These are phyloP conservation scores for Scytalidium sp. DNA, from an alignment of 2,329 filamentous ascomycete genomes.

Conservation along the genomic window DNA sequence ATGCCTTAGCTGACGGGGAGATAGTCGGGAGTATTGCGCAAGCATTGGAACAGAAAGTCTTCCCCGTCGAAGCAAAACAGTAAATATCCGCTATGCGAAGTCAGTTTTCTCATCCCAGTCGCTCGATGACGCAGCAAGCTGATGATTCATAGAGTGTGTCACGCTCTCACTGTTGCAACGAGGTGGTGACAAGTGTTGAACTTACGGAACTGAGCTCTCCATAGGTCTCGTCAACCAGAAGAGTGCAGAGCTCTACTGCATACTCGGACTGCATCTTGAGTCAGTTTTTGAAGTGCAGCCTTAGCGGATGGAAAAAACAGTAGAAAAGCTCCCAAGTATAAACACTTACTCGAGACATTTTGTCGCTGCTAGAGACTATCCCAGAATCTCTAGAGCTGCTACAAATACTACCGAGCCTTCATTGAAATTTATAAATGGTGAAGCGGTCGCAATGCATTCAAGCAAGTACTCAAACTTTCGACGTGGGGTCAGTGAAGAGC, in stretches of 20 bases:
- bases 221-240: constrained; percentile 84
- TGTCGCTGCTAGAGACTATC: constrained; percentile 70
- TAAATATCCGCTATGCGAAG: constrained; percentile 72
- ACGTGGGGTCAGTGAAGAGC: neutral
- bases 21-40: constrained; percentile 68
- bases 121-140: neutral
- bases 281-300: constrained; percentile 10
- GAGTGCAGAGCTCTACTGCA: constrained; percentile 82
- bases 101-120: constrained; percentile 15
- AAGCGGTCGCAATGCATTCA: neutral
- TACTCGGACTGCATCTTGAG: constrained; percentile 58
- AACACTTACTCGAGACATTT: constrained; percentile 53
- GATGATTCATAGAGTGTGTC: neutral
- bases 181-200: no score
- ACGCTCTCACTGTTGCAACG: no score
- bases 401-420: constrained; percentile 61
- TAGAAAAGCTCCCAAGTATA: constrained; percentile 9
- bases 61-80: constrained; percentile 73
- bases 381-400: constrained; percentile 75
- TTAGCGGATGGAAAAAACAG: constrained; percentile 20
- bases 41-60: constrained; percentile 71
- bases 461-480: neutral
- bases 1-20: constrained; percentile 72
- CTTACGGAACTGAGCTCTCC: constrained; percentile 90
- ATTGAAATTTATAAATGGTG: constrained; percentile 19